Evolutionary conservation across 805 yeast species (phyloP).

Genomic region (Brettanomyces nanus): DNA sequence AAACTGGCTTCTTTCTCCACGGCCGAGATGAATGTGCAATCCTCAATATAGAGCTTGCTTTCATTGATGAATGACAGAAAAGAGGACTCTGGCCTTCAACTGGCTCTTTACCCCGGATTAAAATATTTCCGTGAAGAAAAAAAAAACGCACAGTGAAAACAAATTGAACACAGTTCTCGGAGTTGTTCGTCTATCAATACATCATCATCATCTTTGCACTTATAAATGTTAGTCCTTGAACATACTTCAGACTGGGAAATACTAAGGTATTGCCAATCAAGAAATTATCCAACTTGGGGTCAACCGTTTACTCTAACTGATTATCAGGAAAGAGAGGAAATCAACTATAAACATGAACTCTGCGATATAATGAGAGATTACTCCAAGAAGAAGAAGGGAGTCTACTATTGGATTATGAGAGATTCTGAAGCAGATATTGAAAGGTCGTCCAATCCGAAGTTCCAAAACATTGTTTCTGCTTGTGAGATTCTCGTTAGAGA

Average conservation of each 20-base stretch:
- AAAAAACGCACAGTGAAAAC: not conserved
- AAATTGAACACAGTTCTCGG: no score
- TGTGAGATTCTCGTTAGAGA: conserved; percentile 24
- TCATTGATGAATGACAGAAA: not conserved
- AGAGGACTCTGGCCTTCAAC: not conserved
- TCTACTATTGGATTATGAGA: conserved; percentile 20
- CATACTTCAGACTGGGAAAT: conserved; percentile 12
- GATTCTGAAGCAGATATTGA: conserved; percentile 10
- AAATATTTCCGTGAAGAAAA: not conserved
- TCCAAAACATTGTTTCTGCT: conserved; percentile 18
- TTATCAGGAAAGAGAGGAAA: conserved; percentile 19
- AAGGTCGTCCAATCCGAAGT: conserved; percentile 3
- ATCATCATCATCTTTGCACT: no score
- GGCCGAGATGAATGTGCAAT: conserved; percentile 13
- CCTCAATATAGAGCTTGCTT: not conserved
- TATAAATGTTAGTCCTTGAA: conserved; percentile 11
- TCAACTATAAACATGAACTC: conserved; percentile 8
- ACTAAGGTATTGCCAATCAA: conserved; percentile 15
- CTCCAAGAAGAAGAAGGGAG: conserved; percentile 11
- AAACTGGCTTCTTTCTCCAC: conserved; percentile 28
- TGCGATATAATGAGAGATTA: conserved; percentile 17
- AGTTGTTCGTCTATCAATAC: no score
- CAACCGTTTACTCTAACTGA: conserved; percentile 13
- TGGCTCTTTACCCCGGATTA: not conserved
- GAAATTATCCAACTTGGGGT: conserved; percentile 22